Evolutionary conservation across 345 rosid species (phyloP).

Genomic region (Erysimum cheiranthoides): DNA sequence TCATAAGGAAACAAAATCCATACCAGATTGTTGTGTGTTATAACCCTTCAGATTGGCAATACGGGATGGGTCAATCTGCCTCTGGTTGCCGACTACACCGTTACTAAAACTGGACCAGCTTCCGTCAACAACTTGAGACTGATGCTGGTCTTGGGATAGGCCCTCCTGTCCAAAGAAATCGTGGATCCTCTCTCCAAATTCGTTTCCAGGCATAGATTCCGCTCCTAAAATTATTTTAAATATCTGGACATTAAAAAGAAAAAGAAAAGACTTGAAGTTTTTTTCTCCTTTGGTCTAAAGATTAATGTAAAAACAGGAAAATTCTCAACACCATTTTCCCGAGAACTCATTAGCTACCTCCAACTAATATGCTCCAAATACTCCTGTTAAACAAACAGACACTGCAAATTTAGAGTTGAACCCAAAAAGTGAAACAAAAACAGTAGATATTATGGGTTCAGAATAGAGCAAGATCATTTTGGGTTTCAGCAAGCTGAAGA

Average conservation of each 20-base stretch:
- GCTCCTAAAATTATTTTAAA: constrained; percentile 42
- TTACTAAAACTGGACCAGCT: constrained; percentile 65
- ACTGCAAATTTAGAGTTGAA: background rate
- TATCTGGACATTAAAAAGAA: constrained; percentile 38
- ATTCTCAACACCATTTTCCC: constrained; percentile 37
- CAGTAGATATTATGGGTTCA: background rate
- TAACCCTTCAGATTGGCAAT: constrained; percentile 62
- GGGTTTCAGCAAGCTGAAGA: background rate
- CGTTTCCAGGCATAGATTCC: constrained; percentile 96
- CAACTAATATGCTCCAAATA: constrained; percentile 33
- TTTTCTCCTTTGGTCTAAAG: constrained; percentile 10
- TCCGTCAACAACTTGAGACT: constrained; percentile 64
- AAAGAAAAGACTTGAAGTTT: constrained; percentile 29
- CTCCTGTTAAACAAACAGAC: constrained; percentile 30
- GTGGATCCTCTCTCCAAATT: constrained; percentile 86
- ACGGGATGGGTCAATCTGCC: constrained; percentile 62
- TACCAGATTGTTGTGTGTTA: constrained; percentile 69
- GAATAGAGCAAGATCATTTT: background rate
- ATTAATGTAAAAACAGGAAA: constrained; percentile 15
- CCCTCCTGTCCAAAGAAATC: constrained; percentile 80
- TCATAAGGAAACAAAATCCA: constrained; percentile 16
- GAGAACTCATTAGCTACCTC: constrained; percentile 44
- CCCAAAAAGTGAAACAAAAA: background rate
- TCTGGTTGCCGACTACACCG: constrained; percentile 64
- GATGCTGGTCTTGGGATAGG: constrained; percentile 71